Conservation (phyloP, 225 moss, liverwort and hornwort species). For the Rhytidiadelphus loreus region DNA sequence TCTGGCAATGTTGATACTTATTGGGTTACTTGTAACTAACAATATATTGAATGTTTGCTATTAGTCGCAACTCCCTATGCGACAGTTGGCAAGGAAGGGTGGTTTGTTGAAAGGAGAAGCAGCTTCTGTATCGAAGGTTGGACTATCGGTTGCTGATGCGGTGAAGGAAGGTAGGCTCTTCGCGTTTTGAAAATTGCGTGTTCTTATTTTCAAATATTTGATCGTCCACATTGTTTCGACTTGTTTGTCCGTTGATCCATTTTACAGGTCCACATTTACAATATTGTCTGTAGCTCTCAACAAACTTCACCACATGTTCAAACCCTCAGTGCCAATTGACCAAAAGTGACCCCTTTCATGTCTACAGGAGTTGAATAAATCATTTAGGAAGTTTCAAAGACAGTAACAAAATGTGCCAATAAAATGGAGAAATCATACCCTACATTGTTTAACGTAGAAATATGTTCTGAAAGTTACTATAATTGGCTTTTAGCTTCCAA, state of each 20-base stretch:
- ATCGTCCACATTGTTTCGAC: background rate
- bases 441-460: background rate
- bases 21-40: background rate
- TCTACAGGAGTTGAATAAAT: background rate
- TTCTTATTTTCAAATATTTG: background rate
- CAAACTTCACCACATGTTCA: background rate
- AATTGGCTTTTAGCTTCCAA: background rate
- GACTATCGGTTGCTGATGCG: conserved; percentile 34
- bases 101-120: conserved; percentile 28
- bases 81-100: conserved; percentile 44
- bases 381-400: background rate
- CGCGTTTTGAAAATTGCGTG: background rate
- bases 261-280: background rate
- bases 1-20: background rate
- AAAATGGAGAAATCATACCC: background rate
- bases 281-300: background rate
- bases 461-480: background rate
- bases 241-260: background rate
- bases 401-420: background rate
- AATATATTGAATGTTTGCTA: background rate
- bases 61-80: conserved; percentile 42
- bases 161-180: conserved; percentile 34
- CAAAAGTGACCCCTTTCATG: background rate
- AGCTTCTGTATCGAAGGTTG: conserved; percentile 3
- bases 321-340: background rate